Percentiles rank a stretch among this genome's conserved stretches.
phyloP scores from a whole-genome alignment of 768 basidiomycete species.

The Lactarius hengduanensis region DNA sequence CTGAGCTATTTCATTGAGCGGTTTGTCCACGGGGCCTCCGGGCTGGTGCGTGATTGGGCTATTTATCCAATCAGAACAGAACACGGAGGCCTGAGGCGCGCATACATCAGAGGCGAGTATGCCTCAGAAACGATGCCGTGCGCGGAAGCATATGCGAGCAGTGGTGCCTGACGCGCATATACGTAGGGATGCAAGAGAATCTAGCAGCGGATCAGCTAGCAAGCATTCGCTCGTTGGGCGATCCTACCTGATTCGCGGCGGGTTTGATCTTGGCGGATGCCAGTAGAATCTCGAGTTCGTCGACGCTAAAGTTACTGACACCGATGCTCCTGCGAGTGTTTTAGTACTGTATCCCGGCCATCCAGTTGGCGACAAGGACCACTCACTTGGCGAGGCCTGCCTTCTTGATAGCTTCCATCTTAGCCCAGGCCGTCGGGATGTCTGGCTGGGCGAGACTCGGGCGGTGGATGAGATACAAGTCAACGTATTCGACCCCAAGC shows the following conservation, averaged over 20 bases:
- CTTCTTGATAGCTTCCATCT: conserved; percentile 58
- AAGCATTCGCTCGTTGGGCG: conserved; percentile 3
- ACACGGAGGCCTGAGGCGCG: background rate
- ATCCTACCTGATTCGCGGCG: conserved; percentile 71
- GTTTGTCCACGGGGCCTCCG: conserved; percentile 64
- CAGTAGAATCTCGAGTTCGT: conserved; percentile 54
- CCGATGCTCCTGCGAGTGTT: conserved; percentile 56
- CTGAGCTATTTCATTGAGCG: conserved; percentile 52
- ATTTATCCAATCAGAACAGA: conserved; percentile 5
- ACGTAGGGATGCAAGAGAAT: conserved; percentile 74
- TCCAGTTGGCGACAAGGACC: too few species aligned
- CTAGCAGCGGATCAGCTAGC: conserved; percentile 36
- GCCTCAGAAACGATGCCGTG: conserved; percentile 69
- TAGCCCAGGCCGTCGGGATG: conserved; percentile 59
- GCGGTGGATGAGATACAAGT: conserved; percentile 69
- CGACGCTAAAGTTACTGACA: conserved; percentile 63
- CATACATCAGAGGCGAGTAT: conserved; percentile 65
- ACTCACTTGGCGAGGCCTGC: conserved; percentile 56
- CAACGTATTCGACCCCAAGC: conserved; percentile 64
- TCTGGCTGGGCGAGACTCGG: conserved; percentile 55
- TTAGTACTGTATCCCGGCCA: background rate
- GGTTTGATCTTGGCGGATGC: conserved; percentile 62
- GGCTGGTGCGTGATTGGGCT: conserved; percentile 60
- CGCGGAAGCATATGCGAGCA: conserved; percentile 55
- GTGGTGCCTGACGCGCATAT: conserved; percentile 48